Conservation (phyloP, 2,329 filamentous ascomycete genomes). For the Penicillium sclerotigenum region DNA sequence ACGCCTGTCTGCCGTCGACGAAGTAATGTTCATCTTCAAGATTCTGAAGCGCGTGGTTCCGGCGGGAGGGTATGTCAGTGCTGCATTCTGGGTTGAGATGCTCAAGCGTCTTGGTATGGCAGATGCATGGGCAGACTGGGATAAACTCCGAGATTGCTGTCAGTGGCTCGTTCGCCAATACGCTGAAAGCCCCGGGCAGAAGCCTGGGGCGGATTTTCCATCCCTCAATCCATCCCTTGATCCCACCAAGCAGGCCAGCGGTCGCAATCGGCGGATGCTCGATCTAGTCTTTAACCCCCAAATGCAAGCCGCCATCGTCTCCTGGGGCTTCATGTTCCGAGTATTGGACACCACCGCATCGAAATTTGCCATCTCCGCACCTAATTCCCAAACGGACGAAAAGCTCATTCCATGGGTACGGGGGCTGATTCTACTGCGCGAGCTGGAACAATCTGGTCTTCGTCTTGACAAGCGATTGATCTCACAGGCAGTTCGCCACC, state of each 20-base stretch:
- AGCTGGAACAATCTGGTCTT: constrained; percentile 39
- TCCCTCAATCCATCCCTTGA: neutral
- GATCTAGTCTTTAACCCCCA: constrained; percentile 42
- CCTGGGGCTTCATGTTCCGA: constrained; percentile 48
- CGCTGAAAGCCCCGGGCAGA: constrained; percentile 7
- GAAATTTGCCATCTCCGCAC: constrained; percentile 20
- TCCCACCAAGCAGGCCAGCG: neutral
- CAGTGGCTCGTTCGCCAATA: constrained; percentile 52
- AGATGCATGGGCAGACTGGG: constrained; percentile 42
- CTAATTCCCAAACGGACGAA: constrained; percentile 10
- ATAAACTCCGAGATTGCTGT: constrained; percentile 51
- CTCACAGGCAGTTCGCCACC: constrained; percentile 33
- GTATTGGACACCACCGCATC: constrained; percentile 22
- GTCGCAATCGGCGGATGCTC: constrained; percentile 30
- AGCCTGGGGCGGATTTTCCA: constrained; percentile 9
- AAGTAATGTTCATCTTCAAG: constrained; percentile 45
- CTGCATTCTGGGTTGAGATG: constrained; percentile 55
- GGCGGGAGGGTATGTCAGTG: constrained; percentile 42
- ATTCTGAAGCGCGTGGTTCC: constrained; percentile 49
- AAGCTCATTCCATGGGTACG: constrained; percentile 40
- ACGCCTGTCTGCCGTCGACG: constrained; percentile 35
- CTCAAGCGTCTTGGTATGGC: constrained; percentile 59
- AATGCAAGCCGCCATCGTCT: constrained; percentile 48
- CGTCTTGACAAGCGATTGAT: constrained; percentile 30
- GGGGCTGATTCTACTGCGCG: constrained; percentile 39